Evolutionary conservation across 1,284 basidiomycete species (phyloP), one percentile per base, ranked within the genome.

Genomic region (Malassezia vespertilionis): DNA sequence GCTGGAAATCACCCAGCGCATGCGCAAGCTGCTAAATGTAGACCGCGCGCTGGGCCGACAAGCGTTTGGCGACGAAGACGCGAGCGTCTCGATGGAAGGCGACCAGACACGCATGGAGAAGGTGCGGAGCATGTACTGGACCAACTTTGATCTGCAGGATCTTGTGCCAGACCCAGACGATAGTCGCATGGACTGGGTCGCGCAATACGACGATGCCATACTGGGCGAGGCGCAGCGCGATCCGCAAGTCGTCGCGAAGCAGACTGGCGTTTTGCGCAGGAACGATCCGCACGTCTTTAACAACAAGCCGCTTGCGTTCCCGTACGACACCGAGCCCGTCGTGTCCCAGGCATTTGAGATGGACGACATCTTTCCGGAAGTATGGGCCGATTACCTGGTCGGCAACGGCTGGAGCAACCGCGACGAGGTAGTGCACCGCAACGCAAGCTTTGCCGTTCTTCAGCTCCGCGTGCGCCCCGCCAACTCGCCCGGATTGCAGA

Each of bases 381-480:
- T 66, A 2, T 69, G 57, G 57, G 65, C 64, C 2, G 67, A 70
- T 44, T 65, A 58, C 24, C 48, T 69, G 3, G 28, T 70, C 5
- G 67, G 65, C 4, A 61, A 45, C 32, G 67, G 67, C 11, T 70
- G 67, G 67, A 63, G 61, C 52, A 65, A 67, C 33, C 57, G 65
- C 27, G 65, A 70, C 40, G 67, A 70, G 46, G 54, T 60, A 11
- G 65, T 66, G 23, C 65, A 69, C 40, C 53, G 67, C 14, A 48
- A 49, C 11, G 61, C 67, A n/a, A 67, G 56, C 46, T 70, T 70
- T 56, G 67, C 59, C 22, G 54, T 70, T 2, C 51, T 70, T 23
- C 67, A 70, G 56, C 58, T 65, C 55, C 60, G 59, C 49, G 52
- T 51, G 15, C 38, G 60, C 6, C 51, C 60, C 4, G 52, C 54